These are phyloP conservation scores for Globisporangium lucens DNA, from an alignment of 352 stramenopile species.

Conservation along the genomic window DNA sequence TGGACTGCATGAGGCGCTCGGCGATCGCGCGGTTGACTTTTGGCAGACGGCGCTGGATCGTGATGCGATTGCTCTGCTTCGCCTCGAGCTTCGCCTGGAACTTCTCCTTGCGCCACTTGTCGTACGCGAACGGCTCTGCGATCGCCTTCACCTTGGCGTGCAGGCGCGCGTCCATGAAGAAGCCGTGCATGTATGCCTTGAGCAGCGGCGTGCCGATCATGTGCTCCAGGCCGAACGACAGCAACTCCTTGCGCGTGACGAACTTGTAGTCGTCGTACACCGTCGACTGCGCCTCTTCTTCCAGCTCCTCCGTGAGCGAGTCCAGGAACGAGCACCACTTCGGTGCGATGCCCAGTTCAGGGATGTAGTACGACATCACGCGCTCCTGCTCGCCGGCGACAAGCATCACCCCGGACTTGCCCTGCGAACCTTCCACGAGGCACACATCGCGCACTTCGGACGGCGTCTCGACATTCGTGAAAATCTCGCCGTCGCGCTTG, in stretches of 20 bases:
- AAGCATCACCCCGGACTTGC: slow-evolving; percentile 95
- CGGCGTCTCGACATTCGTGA: slow-evolving; percentile 97
- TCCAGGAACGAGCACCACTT: slow-evolving; percentile 99
- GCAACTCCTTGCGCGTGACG: slow-evolving; percentile 93
- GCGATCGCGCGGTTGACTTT: slow-evolving; percentile 90
- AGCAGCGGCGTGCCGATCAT: slow-evolving; percentile 97
- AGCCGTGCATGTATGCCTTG: slow-evolving; percentile 99
- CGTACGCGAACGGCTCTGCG: slow-evolving; percentile 97
- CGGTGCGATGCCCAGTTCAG: slow-evolving; percentile 95
- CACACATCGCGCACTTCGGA: slow-evolving; percentile 96
- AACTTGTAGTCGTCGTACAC: slow-evolving; percentile 99
- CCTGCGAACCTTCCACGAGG: slow-evolving; percentile 87
- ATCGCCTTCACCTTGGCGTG: slow-evolving; percentile 97
- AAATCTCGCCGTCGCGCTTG: slow-evolving; percentile 80
- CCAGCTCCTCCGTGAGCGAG: slow-evolving; percentile 98
- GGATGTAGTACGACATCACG: slow-evolving; percentile 98
- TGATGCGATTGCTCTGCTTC: slow-evolving; percentile 89
- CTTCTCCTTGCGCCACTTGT: slow-evolving; percentile 97
- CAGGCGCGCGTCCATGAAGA: slow-evolving; percentile 99
- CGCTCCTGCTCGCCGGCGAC: slow-evolving; percentile 96
- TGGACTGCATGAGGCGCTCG: slow-evolving; percentile 71
- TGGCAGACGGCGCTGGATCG: slow-evolving; percentile 81
- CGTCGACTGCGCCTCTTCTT: slow-evolving; percentile 92
- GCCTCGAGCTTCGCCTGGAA: slow-evolving; percentile 92
- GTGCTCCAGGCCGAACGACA: slow-evolving; percentile 96